phyloP scores from a whole-genome alignment of 2,329 filamentous ascomycete species.

The Sarocladium oryzae region DNA sequence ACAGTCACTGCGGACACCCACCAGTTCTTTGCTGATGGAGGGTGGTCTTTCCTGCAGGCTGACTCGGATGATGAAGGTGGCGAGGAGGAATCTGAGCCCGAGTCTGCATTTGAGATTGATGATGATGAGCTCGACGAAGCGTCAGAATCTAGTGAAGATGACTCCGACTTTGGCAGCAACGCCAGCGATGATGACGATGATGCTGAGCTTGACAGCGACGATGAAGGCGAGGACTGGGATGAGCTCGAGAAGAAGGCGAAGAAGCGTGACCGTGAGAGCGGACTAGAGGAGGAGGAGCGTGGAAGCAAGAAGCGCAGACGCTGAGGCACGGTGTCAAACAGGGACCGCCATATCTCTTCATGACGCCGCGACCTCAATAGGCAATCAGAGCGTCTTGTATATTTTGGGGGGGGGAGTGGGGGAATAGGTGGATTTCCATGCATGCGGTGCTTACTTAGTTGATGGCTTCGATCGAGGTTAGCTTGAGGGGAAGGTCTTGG shows the following conservation, averaged over 20 bases:
- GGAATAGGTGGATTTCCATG: background rate
- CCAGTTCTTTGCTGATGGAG: conserved; percentile 89
- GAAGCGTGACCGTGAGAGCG: conserved; percentile 67
- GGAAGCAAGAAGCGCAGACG: conserved; percentile 8
- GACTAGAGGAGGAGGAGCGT: conserved; percentile 6
- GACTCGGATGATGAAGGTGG: conserved; percentile 81
- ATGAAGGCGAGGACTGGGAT: conserved; percentile 87
- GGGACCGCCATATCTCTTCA: no score
- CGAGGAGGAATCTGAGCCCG: conserved; percentile 76
- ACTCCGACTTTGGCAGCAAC: conserved; percentile 85
- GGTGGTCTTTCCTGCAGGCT: conserved; percentile 85
- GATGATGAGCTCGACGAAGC: conserved; percentile 81
- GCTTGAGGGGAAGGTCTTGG: background rate
- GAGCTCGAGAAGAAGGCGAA: conserved; percentile 87
- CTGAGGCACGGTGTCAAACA: conserved; percentile 2
- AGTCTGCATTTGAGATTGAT: conserved; percentile 85
- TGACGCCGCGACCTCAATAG: no score
- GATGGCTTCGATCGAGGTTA: background rate
- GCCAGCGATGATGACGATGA: conserved; percentile 68
- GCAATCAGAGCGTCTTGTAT: background rate
- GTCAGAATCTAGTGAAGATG: conserved; percentile 71
- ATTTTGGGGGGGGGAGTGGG: no score
- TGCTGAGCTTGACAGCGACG: conserved; percentile 59
- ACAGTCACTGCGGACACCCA: conserved; percentile 92
- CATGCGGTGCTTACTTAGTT: background rate